Percentiles rank a stretch among this genome's conserved stretches.
These are phyloP conservation scores for Salix udensis DNA, from an alignment of 345 rosid genomes.

Conservation along the genomic window DNA sequence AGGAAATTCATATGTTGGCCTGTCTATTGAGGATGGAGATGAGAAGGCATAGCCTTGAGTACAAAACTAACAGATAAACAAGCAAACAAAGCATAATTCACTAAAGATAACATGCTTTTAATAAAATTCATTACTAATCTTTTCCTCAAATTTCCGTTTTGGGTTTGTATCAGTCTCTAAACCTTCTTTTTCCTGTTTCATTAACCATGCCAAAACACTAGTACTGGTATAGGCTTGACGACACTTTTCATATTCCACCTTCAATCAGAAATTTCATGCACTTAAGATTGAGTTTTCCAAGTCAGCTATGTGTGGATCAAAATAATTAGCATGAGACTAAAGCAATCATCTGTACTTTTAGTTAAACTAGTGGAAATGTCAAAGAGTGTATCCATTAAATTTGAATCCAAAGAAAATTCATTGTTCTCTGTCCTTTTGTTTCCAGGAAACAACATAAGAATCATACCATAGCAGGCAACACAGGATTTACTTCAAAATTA, in stretches of 20 bases:
- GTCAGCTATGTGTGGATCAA: neutral
- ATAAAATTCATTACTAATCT: neutral
- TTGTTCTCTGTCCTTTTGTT: neutral
- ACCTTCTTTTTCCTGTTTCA: neutral
- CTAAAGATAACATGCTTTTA: neutral
- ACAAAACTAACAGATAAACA: neutral
- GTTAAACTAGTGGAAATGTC: neutral
- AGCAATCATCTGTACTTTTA: neutral
- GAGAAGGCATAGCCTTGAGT: slow-evolving; percentile 35
- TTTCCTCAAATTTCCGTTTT: neutral
- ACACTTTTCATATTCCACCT: neutral
- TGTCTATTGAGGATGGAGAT: slow-evolving; percentile 68
- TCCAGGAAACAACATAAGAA: neutral
- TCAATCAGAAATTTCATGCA: neutral
- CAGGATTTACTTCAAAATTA: neutral
- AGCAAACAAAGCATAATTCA: neutral
- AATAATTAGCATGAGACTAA: neutral
- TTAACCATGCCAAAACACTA: neutral
- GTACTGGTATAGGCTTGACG: neutral
- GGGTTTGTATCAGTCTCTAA: neutral
- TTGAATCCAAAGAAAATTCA: neutral
- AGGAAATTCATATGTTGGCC: slow-evolving; percentile 97
- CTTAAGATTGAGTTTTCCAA: neutral
- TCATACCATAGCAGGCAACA: neutral
- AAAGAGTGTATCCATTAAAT: neutral